phyloP scores from a whole-genome alignment of 345 rosid species.

The Clarkia xantiana region DNA sequence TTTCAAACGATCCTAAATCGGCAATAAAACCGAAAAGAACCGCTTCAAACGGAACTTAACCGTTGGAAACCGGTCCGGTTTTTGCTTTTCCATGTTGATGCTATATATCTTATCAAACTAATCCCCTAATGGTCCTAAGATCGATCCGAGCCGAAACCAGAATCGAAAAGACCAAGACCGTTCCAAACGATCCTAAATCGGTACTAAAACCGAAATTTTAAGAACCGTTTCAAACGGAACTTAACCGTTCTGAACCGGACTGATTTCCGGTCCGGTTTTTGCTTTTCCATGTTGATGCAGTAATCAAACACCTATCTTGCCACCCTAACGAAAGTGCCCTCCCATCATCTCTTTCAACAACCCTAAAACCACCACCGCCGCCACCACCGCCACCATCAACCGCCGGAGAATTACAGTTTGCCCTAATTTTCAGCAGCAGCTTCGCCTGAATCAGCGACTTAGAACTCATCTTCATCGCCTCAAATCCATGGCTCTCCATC shows the following conservation, averaged over 20 bases:
- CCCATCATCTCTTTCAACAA: constrained; percentile 40
- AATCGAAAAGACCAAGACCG: no score
- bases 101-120: no score
- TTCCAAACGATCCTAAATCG: no score
- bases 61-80: no score
- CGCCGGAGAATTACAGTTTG: constrained; percentile 27
- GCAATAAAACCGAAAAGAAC: no score
- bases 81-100: constrained; percentile 47
- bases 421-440: constrained; percentile 41
- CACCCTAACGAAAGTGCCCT: constrained; percentile 40
- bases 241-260: no score
- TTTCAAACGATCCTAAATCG: no score
- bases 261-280: constrained; percentile 19
- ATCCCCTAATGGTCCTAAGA: no score
- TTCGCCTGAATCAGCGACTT: constrained; percentile 51
- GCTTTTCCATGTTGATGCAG: constrained; percentile 53
- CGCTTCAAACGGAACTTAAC: no score
- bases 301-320: constrained; percentile 47
- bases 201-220: neutral
- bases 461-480: constrained; percentile 35
- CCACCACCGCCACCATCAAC: constrained; percentile 28
- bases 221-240: no score
- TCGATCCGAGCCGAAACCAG: no score
- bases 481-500: constrained; percentile 49
- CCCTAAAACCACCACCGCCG: constrained; percentile 27